Evolutionary conservation across 768 basidiomycete species (phyloP).

Genomic region (Lentinula sp.): DNA sequence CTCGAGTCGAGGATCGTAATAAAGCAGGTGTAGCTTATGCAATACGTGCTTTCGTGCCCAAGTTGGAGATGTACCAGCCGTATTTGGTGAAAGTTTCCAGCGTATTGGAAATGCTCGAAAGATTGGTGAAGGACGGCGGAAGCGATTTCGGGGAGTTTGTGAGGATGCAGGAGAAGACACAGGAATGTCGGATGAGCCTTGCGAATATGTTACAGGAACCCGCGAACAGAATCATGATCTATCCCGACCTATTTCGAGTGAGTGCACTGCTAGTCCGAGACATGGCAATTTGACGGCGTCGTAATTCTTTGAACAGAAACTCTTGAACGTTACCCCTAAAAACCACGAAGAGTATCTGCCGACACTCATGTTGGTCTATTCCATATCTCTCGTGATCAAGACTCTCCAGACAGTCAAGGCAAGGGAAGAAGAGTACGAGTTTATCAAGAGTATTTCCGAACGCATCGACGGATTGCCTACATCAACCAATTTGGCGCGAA

Average conservation of each 20-base stretch:
- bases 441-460: slow-evolving; percentile 52
- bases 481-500: slow-evolving; percentile 47
- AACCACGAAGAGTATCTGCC: slow-evolving; percentile 66
- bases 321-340: slow-evolving; percentile 64
- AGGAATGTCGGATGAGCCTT: slow-evolving; percentile 45
- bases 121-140: slow-evolving; percentile 38
- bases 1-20: slow-evolving; percentile 29
- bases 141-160: slow-evolving; percentile 87
- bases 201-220: slow-evolving; percentile 71
- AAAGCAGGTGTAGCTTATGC: slow-evolving; percentile 41
- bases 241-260: slow-evolving; percentile 71
- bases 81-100: slow-evolving; percentile 72
- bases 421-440: slow-evolving; percentile 82
- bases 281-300: slow-evolving; percentile 3
- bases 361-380: slow-evolving; percentile 57
- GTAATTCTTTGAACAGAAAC: slow-evolving; percentile 38
- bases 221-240: slow-evolving; percentile 62
- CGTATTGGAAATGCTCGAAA: slow-evolving; percentile 46
- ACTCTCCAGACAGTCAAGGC: slow-evolving; percentile 82
- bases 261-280: slow-evolving; percentile 19
- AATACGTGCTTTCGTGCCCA: slow-evolving; percentile 54
- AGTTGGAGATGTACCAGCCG: slow-evolving; percentile 80
- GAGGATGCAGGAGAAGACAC: slow-evolving; percentile 50
- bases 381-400: slow-evolving; percentile 65
- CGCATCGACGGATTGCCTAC: slow-evolving; percentile 54